Percentiles rank a stretch among this genome's conserved stretches.
phyloP scores from a whole-genome alignment of 176 grass and related monocot genomes.

The Thinopyrum elongatum region DNA sequence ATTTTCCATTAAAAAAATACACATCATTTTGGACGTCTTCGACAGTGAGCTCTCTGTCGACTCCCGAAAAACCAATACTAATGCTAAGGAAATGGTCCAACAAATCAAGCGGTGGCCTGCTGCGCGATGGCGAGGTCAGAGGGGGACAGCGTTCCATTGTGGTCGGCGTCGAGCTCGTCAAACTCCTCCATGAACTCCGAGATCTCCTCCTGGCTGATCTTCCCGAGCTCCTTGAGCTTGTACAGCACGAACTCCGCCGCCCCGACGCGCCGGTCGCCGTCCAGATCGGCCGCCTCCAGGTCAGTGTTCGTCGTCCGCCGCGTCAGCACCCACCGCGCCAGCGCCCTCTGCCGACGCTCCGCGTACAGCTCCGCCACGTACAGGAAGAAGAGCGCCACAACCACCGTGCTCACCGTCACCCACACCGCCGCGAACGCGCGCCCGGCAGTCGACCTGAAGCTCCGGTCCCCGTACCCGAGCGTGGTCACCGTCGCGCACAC shows the following conservation, averaged over 20 bases:
- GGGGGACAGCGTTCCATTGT: conserved; percentile 51
- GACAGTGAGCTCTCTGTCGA: too few relatives aligned
- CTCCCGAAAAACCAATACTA: too few relatives aligned
- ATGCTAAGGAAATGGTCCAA: too few relatives aligned
- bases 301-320: conserved; percentile 44
- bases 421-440: conserved; percentile 55
- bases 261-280: conserved; percentile 40
- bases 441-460: conserved; percentile 43
- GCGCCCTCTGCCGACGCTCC: conserved; percentile 42
- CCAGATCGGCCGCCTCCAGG: conserved; percentile 64
- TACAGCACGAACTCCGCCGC: conserved; percentile 61
- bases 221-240: conserved; percentile 79
- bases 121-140: conserved; percentile 33
- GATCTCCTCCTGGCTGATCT: conserved; percentile 63
- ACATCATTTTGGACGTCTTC: too few relatives aligned
- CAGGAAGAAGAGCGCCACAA: conserved; percentile 68
- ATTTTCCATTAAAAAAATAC: too few relatives aligned
- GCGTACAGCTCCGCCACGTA: conserved; percentile 57
- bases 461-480: conserved; percentile 65
- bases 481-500: conserved; percentile 69
- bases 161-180: conserved; percentile 53
- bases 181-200: conserved; percentile 63
- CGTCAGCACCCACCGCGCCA: conserved; percentile 53
- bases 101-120: neutral
- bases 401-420: conserved; percentile 61